Evolutionary conservation across 1,284 basidiomycete genomes (phyloP), one percentile per base, ranked within the genome.

Genomic region (Neonothopanus nambi): DNA sequence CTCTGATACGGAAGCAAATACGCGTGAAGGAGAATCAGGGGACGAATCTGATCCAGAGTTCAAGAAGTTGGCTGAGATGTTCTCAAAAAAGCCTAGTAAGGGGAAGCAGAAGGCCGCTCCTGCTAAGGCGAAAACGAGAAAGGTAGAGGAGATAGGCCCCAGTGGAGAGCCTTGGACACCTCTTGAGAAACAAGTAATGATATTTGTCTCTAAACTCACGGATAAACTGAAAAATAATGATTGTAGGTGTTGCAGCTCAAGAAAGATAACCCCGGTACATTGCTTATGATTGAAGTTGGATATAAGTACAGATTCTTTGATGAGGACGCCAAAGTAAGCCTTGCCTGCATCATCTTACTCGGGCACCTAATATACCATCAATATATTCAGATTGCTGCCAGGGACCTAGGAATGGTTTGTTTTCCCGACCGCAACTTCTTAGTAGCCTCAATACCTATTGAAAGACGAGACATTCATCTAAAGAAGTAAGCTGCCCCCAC

Each of bases 301-400:
- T 95, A 96, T 69, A 95, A 91, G 69, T 91, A 89, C 70, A 87
- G 78, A 51, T 95, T 97, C 65, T 95, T 88, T 64, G 93, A 88
- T 30, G 89, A 95, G 23, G 95, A 97, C 65, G 95, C 95, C 0
- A 87, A 87, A 73, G 88, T 86, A 55, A 48, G 28, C 8, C 5
- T 9, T 39, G 11, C 21, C 9, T 43, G n/a, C 4, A 40, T 40
- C 37, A 18, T 54, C n/a, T 23, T 48, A 12, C 24, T 37, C n/a
- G 15, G 26, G 37, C 15, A 46, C 17, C 56, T 18, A 45, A 38
- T 45, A 38, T 36, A 43, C 23, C 54, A 43, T 49, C 23, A 26
- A n/a, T n/a, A 23, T 26, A n/a, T 58, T 35, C 56, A 92, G 84
- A 79, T 85, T 33, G 94, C 93, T 3, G 84, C 86, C 13, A 84